These are phyloP conservation scores for Spathaspora passalidarum DNA, from an alignment of 805 yeast species.

Conservation along the genomic window DNA sequence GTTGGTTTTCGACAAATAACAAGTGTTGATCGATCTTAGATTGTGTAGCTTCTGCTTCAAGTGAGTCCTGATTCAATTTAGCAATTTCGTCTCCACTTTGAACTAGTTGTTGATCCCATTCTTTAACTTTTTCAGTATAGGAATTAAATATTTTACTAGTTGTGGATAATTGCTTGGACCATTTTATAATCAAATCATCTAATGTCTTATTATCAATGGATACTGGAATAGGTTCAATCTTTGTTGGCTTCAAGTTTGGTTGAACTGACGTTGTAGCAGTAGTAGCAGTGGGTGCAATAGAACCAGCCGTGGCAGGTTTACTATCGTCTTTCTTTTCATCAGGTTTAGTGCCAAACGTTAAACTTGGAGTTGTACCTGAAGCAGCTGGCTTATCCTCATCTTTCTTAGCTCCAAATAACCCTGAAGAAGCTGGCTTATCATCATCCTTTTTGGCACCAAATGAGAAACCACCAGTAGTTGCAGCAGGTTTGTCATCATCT, in stretches of 20 bases:
- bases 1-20: conserved; percentile 84
- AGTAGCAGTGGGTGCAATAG: conserved; percentile 8
- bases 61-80: conserved; percentile 70
- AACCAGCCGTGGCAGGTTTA: conserved; percentile 9
- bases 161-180: conserved; percentile 83
- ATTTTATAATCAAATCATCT: conserved; percentile 87
- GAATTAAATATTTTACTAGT: conserved; percentile 71
- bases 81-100: conserved; percentile 83
- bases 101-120: conserved; percentile 84
- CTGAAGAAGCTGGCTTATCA: conserved; percentile 6
- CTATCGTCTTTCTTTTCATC: conserved; percentile 15
- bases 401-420: conserved; percentile 13
- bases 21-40: conserved; percentile 83
- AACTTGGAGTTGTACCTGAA: conserved; percentile 9
- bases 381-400: conserved; percentile 14
- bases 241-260: conserved; percentile 45
- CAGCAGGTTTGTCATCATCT: conserved; percentile 15
- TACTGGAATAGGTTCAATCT: conserved; percentile 63
- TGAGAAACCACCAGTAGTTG: conserved; percentile 11
- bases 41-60: conserved; percentile 83
- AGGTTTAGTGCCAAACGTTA: conserved; percentile 12
- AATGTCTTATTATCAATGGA: conserved; percentile 86
- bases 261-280: conserved; percentile 12
- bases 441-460: conserved; percentile 15
- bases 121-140: conserved; percentile 70